Evolutionary conservation across 164 flowering plant genomes (phyloP), one percentile per base, ranked within the genome.

Genomic region (Stephania japonica): DNA sequence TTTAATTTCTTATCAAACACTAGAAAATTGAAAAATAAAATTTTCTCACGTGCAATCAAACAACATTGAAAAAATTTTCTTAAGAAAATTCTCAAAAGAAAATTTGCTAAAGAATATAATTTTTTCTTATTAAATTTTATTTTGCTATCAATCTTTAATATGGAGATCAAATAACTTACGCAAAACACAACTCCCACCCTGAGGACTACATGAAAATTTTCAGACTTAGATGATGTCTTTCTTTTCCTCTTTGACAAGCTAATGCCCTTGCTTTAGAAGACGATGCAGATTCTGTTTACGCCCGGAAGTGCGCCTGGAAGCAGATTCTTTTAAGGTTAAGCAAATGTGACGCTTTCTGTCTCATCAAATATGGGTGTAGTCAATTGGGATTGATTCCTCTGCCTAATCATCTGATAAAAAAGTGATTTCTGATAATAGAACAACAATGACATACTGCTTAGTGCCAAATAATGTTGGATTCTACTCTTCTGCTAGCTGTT

Each of bases 401-500:
- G 70, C 64, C 47, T 70, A 23, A 68, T 12, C 24, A 38, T 47
- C 27, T 50, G 14, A 67, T 32, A 32, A 42, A 49, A 42, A 32
- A 32, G 0, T 32, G 38, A 32, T 32, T 32, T 32, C 50, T 49
- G 67, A 9, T 47, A 8, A 47, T 24, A 14, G 42, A 42, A 41
- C 47, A 50, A 74, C 42, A 47, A 75, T 73, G 53, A 68, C 67
- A 75, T 18, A 76, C 25, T 44, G 63, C 59, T 61, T 19, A 68
- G 72, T 5, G 63, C 59, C 66, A 23, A 68, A 74, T 5, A 66
- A 49, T 21, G 41, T 72, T 44, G 67, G 63, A 9, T 32, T 1
- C 70, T 73, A 80, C 5, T 80, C 77, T 56, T 23, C 72, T 38
- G 84, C 78, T 70, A 81, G 68, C 53, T 85, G 84, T 80, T 81